Evolutionary conservation across 176 grass and related monocot genomes (phyloP).

Genomic region (Zea luxurians): DNA sequence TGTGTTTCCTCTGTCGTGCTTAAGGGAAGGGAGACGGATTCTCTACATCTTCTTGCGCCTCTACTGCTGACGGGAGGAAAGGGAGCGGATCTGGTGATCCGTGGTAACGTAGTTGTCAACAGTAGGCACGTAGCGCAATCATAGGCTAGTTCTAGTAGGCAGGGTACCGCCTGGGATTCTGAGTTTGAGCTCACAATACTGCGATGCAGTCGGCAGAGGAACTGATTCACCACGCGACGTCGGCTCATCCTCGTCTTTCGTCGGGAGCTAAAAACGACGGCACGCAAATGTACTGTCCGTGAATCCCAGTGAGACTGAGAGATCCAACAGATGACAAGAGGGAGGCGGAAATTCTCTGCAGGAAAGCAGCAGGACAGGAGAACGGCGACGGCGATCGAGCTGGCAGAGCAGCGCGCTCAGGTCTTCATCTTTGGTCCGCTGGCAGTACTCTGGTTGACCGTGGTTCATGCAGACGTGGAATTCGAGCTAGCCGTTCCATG

Average conservation of each 20-base stretch:
- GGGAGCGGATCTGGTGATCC: too few relatives aligned
- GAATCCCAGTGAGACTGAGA: constrained; percentile 5
- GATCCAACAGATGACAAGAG: not conserved
- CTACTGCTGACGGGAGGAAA: too few relatives aligned
- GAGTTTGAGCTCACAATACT: not conserved
- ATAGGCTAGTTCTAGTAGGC: not conserved
- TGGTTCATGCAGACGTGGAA: too few relatives aligned
- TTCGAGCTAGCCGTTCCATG: not conserved
- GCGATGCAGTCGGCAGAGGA: not conserved
- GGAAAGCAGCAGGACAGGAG: not conserved
- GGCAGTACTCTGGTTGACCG: not conserved
- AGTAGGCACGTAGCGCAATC: not conserved
- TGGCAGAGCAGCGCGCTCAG: constrained; percentile 12
- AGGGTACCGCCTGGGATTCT: not conserved
- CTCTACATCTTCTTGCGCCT: too few relatives aligned
- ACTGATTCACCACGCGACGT: not conserved
- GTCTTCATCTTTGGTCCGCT: not conserved
- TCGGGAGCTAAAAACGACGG: too few relatives aligned
- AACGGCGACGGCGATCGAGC: not conserved
- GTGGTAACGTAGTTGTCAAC: too few relatives aligned
- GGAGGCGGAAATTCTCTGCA: not conserved
- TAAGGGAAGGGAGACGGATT: too few relatives aligned
- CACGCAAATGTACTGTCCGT: not conserved
- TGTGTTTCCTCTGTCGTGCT: too few relatives aligned
- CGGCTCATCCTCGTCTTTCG: not conserved